These are phyloP conservation scores for Gastrolobium bilobum DNA, from an alignment of 306 rosid genomes.

Conservation along the genomic window DNA sequence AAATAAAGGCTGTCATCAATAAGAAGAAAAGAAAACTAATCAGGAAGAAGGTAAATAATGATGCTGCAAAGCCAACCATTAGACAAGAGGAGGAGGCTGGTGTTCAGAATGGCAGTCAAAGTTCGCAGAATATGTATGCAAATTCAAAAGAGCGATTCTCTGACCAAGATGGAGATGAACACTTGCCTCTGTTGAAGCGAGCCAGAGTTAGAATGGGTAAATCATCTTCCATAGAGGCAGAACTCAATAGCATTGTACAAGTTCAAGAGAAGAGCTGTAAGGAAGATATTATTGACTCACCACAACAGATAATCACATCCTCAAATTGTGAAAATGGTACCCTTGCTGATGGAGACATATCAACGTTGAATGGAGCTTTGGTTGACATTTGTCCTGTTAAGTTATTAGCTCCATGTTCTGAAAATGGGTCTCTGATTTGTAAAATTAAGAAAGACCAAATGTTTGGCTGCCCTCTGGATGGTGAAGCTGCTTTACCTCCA, in stretches of 20 bases:
- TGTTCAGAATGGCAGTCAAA: constrained; percentile 58
- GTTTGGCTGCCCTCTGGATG: constrained; percentile 67
- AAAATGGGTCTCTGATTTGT: constrained; percentile 63
- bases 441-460: constrained; percentile 70
- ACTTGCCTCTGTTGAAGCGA: constrained; percentile 91
- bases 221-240: constrained; percentile 62
- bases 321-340: constrained; percentile 57
- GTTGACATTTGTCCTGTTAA: constrained; percentile 59
- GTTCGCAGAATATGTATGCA: constrained; percentile 60
- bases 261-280: constrained; percentile 60
- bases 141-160: constrained; percentile 57
- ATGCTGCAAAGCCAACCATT: constrained; percentile 50
- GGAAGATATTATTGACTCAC: constrained; percentile 51
- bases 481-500: constrained; percentile 95
- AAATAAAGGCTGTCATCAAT: constrained; percentile 66
- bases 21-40: constrained; percentile 87
- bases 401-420: constrained; percentile 55
- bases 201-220: constrained; percentile 95
- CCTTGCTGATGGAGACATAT: constrained; percentile 54
- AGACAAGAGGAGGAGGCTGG: constrained; percentile 59
- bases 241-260: constrained; percentile 52
- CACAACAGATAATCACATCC: constrained; percentile 48
- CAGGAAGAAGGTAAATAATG: constrained; percentile 66
- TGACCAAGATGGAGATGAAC: constrained; percentile 88
- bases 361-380: constrained; percentile 45